Percentiles rank a stretch among this genome's conserved stretches.
These are phyloP conservation scores for Neodidymelliopsis sp. DNA, from an alignment of 2,329 filamentous ascomycete species.

Conservation along the genomic window DNA sequence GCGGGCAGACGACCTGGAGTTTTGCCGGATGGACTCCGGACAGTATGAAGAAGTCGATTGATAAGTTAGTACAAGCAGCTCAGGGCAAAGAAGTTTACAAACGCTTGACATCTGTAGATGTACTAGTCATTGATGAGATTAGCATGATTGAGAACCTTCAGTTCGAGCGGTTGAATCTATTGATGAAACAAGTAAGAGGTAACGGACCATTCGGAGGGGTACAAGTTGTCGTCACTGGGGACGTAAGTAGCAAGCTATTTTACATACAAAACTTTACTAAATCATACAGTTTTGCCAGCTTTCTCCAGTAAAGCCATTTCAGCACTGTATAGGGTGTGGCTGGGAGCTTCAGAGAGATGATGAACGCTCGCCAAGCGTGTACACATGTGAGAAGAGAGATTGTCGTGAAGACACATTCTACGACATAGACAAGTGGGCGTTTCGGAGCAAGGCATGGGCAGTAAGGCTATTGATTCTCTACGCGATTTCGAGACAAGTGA, in stretches of 20 bases:
- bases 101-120: conserved; percentile 55
- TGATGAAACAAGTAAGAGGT: conserved; percentile 52
- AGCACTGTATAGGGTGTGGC: conserved; percentile 60
- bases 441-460: conserved; percentile 63
- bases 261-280: conserved; percentile 35
- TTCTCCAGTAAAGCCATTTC: conserved; percentile 66
- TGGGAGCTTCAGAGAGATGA: conserved; percentile 33
- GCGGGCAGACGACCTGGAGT: conserved; percentile 63
- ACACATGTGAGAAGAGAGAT: conserved; percentile 28
- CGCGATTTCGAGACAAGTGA: neutral
- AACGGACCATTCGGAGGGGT: conserved; percentile 55
- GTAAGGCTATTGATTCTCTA: conserved; percentile 20
- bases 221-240: conserved; percentile 65
- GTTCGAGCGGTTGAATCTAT: conserved; percentile 58
- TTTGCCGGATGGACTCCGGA: conserved; percentile 65
- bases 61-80: conserved; percentile 43
- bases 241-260: conserved; percentile 38
- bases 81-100: conserved; percentile 40
- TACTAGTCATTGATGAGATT: conserved; percentile 71
- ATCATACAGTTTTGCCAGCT: conserved; percentile 48
- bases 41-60: conserved; percentile 53
- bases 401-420: conserved; percentile 48
- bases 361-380: conserved; percentile 11
- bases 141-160: conserved; percentile 68
- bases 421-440: conserved; percentile 67